Evolutionary conservation across 495 filamentous ascomycete species (phyloP), one percentile per base, ranked within the genome.

Genomic region (Amniculicola lignicola): DNA sequence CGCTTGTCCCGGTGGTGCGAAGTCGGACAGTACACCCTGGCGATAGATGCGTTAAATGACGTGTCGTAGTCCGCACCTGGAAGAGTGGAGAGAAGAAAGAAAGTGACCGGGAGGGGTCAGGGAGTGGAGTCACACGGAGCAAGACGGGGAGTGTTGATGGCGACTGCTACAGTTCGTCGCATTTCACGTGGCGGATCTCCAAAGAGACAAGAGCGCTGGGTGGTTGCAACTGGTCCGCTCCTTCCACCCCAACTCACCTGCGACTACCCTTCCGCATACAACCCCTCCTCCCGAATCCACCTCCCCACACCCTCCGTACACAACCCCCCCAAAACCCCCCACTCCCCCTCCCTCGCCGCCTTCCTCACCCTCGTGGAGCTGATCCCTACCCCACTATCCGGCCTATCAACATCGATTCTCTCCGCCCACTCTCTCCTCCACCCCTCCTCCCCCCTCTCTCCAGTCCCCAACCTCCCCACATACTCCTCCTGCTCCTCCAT

Each of bases 341-440:
- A 74, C 22, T 87, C 80, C 22, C 69, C 66, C 11, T 68, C 67
- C 43, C 67, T 69, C 9, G 77, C 79, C 3, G 86, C 85, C 55
- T 82, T 77, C 39, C 92, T 79, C 2, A 90, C 87, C 63, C 72
- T 80, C 3, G 92, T 96, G 43, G 88, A 93, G 66, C 90, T 95
- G 11, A 95, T 77, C 2, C 78, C 68, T 4, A 72, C 71, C 52
- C 79, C 80, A 37, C 53, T 51, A 14, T 24, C 42, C 1, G 80
- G 82, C 43, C 84, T 77, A 5, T 90, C 83, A 62, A 96, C 70
- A 63, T 85, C 78, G 45, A 96, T 84, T 52, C 79, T 77, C 18
- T 72, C 65, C 14, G 75, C 83, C 92, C 92, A 97, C 64, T 81
- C 82, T 41, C 55, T 72, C 44, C 67, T 73, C 0, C 74, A 86